Evolutionary conservation across 2,329 filamentous ascomycete genomes (phyloP), one percentile per base, ranked within the genome.

Genomic region (Claviceps digitariae): DNA sequence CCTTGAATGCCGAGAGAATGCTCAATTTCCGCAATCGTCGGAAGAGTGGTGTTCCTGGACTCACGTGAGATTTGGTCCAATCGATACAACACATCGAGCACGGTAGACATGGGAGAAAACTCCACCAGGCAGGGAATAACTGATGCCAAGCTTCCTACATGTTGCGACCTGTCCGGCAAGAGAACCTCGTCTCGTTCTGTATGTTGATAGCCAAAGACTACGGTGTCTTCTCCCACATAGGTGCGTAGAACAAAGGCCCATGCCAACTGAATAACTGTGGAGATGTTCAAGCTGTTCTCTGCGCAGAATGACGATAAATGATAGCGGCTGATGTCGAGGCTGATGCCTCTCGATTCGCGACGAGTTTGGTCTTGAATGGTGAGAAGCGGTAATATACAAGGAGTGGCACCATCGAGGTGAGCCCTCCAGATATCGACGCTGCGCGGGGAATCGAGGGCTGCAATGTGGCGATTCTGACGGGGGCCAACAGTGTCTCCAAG

Each of bases 171-270:
- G 0, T 70, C 72, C 0, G 67, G 63, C 0, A 72, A 66, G 3
- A 72, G 63, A 10, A 70, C 65, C 6, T 72, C 67, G 17, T 74
- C 71, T 4, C 76, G 67, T 0, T 74, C 74, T 0, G 66, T 62
- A 3, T 72, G 69, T 36, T 72, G 70, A 54, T 71, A 76, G 1
- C 80, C 81, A 56, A 83, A 83, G 40, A 74, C 72, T 8, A 82
- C 73, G 12, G 73, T 70, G 23, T 75, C 68, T 17, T 69, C 69
- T 1, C 76, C 76, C 3, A 77, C 72, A 57, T 79, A 82, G 1
- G 72, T 69, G 2, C 77, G 74, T 0, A 82, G 66, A 0, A 82
- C 69, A 21, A 84, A 66, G 0, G 72, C 77, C 80, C 80, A 84
- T 0, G 79, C 78, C n/a, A 80, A 71, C 25, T 77, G 74, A 4